Evolutionary conservation across 2,329 filamentous ascomycete genomes (phyloP), one percentile per base, ranked within the genome.

Genomic region (Xylariaceae sp.): DNA sequence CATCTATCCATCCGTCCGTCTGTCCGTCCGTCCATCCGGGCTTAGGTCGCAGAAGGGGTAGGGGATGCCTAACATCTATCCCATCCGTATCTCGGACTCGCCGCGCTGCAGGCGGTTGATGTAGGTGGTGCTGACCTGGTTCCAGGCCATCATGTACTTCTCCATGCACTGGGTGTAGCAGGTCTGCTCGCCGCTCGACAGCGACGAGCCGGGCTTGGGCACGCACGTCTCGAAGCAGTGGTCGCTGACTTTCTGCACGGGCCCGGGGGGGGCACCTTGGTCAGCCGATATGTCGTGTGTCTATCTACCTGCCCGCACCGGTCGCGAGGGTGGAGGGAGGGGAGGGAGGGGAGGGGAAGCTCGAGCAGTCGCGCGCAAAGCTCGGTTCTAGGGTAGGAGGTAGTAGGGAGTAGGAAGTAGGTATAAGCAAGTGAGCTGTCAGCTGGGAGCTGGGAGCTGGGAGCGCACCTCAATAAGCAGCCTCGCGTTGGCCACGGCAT

Each of bases 121-220:
- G 57, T 86, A 87, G 25, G 78, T 69, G 30, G 68, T 60, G 64
- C 79, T 83, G 52, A 85, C 78, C 43, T 72, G 65, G 63, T 88
- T 88, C 84, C 84, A 90, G 9, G 82, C 73, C 19, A 70, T 64
- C 69, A 89, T 85, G 68, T 89, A 90, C 61, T 89, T 89, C 51
- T 89, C 83, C 76, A 88, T 84, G 67, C 84, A 90, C 40, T 72
- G 68, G 14, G 73, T 83, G 53, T 84, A 70, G 65, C 84, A 90
- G 15, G 72, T 68, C 53, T 77, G 68, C 58, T 90, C 84, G 60
- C 71, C 61, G 59, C 70, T 74, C 31, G 78, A 80, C 36, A 89
- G 63, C 34, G 75, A 77, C 31, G 68, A 58, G 37, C 81, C 79
- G 34, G 84, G 80, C 52, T 80, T 78, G 31, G 81, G 69, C 12